Evolutionary conservation across 2,329 filamentous ascomycete species (phyloP).

Genomic region (Fusarium abutilonis): DNA sequence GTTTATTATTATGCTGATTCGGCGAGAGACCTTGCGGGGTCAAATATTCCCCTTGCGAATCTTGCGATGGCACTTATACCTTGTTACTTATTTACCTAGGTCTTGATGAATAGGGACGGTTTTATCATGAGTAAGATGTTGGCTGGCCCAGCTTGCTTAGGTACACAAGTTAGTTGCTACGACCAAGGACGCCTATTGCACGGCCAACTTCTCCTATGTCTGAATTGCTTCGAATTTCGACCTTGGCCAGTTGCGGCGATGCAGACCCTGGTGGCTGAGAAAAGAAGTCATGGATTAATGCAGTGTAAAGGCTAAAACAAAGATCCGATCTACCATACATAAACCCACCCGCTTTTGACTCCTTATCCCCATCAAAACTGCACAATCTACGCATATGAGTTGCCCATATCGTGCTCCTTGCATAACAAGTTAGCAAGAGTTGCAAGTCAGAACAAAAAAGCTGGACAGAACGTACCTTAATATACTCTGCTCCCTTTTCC

Average conservation of each 20-base stretch:
- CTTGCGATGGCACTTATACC: slow-evolving; percentile 4
- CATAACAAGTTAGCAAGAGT: slow-evolving; percentile 24
- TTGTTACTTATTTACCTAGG: slow-evolving; percentile 14
- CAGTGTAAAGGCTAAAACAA: slow-evolving; percentile 22
- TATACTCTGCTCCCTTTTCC: slow-evolving; percentile 93
- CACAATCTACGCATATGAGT: slow-evolving; percentile 60
- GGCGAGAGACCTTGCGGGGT: slow-evolving; percentile 12
- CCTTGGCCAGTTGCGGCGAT: background rate
- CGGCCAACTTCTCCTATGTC: background rate
- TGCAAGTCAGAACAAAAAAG: background rate
- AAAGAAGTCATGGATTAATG: slow-evolving; percentile 30
- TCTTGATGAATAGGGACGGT: slow-evolving; percentile 5
- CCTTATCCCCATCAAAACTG: slow-evolving; percentile 30
- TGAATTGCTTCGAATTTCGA: background rate
- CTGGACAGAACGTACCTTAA: slow-evolving; percentile 70
- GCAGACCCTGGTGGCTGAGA: slow-evolving; percentile 11
- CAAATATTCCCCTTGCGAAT: slow-evolving; percentile 4
- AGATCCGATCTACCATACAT: slow-evolving; percentile 34
- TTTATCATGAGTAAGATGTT: background rate
- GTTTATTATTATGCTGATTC: slow-evolving; percentile 12
- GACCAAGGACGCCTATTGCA: background rate
- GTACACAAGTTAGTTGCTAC: background rate
- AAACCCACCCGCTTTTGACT: slow-evolving; percentile 40
- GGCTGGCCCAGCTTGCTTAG: slow-evolving; percentile 6
- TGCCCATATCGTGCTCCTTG: slow-evolving; percentile 74